A percentile compares a stretch with the other conserved stretches of the same genome.
phyloP scores from a whole-genome alignment of 2,329 filamentous ascomycete genomes.

The Metarhizium humberi region DNA sequence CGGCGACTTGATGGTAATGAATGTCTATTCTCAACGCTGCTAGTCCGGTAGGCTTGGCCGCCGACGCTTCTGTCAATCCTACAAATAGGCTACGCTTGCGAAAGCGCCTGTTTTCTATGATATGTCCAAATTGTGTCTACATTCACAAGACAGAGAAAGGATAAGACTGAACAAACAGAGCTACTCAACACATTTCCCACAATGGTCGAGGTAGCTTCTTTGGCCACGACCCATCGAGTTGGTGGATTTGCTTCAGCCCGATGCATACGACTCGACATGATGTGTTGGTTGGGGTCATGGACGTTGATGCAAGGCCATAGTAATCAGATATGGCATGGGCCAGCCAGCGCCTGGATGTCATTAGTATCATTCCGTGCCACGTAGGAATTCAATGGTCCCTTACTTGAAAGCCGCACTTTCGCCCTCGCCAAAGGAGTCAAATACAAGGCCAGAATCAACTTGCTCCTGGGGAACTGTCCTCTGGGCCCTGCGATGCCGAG shows the following conservation, averaged over 20 bases:
- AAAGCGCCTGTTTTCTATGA: not conserved
- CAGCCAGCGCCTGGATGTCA: conserved; percentile 65
- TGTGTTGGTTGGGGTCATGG: conserved; percentile 62
- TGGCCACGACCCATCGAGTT: conserved; percentile 14
- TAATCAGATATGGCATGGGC: conserved; percentile 88
- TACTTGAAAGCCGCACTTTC: conserved; percentile 75
- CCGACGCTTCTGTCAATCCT: not conserved
- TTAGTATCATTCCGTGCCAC: not conserved
- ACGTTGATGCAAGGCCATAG: conserved; percentile 80
- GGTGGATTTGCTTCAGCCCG: conserved; percentile 48
- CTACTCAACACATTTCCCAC: conserved; percentile 48
- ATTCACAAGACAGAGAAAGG: not conserved
- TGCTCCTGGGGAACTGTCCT: conserved; percentile 50
- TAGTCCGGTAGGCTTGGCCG: not conserved
- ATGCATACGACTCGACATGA: conserved; percentile 75
- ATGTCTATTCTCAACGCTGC: not conserved
- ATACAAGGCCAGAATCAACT: conserved; percentile 57
- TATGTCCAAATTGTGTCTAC: not conserved
- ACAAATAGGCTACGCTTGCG: not conserved
- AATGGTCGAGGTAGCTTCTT: conserved; percentile 48
- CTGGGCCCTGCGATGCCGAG: conserved; percentile 37
- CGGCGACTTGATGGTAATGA: not conserved
- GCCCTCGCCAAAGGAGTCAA: conserved; percentile 70
- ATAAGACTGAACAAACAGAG: not conserved
- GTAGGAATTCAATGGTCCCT: conserved; percentile 17